Conservation (phyloP, 1,284 basidiomycete species). For the Puccinia hordei region DNA sequence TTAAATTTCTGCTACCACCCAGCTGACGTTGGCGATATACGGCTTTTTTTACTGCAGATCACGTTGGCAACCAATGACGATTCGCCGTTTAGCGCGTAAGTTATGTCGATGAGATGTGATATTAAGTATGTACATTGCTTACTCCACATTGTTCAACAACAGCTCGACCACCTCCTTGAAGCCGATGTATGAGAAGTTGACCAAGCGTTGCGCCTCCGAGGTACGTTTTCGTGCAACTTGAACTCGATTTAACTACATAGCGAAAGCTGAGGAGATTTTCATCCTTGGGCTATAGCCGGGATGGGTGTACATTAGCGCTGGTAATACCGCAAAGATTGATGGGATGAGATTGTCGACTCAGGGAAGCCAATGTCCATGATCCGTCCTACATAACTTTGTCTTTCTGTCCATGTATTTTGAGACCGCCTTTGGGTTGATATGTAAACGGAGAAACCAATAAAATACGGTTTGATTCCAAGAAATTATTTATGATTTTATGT, state of each 20-base stretch:
- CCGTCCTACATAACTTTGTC: neutral
- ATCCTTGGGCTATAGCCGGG: neutral
- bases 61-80: slow-evolving; percentile 8
- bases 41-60: neutral
- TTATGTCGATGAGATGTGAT: neutral
- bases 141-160: neutral
- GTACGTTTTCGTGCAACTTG: neutral
- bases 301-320: slow-evolving; percentile 1
- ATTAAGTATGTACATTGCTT: neutral
- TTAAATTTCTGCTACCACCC: neutral
- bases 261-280: neutral
- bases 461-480: neutral
- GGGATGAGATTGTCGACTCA: slow-evolving; percentile 5
- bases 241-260: neutral
- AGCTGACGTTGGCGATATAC: neutral
- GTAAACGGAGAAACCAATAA: neutral
- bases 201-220: neutral
- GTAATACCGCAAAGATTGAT: neutral
- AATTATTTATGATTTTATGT: neutral
- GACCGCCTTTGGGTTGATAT: neutral
- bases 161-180: neutral
- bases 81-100: neutral
- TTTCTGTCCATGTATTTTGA: neutral
- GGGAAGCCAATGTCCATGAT: slow-evolving; percentile 16
- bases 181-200: neutral